phyloP scores from a whole-genome alignment of 1,284 basidiomycete species.

The Boletus hoseneyae region DNA sequence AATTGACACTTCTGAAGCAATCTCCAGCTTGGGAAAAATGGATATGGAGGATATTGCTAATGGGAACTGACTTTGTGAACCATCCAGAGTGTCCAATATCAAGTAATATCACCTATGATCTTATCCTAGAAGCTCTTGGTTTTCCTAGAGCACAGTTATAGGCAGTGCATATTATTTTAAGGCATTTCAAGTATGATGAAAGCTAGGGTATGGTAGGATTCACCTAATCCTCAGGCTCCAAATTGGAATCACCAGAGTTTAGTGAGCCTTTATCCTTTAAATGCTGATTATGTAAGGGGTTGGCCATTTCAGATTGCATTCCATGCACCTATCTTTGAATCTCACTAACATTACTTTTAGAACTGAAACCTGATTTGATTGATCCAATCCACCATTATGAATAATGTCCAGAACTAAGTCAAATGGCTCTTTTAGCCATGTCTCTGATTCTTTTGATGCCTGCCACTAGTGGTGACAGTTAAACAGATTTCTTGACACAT shows the following conservation, averaged over 20 bases:
- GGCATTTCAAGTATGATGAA: neutral
- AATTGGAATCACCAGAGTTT: neutral
- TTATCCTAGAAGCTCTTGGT: neutral
- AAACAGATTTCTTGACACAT: too few species aligned
- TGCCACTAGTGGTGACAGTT: too few species aligned
- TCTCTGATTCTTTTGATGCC: neutral
- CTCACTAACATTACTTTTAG: neutral
- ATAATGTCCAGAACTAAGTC: neutral
- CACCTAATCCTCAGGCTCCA: neutral
- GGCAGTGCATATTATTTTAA: neutral
- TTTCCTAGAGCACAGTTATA: neutral
- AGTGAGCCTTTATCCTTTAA: too few species aligned
- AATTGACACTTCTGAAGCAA: conserved; percentile 4
- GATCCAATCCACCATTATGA: neutral
- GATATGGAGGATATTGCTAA: too few species aligned
- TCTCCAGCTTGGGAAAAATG: conserved; percentile 4
- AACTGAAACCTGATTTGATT: neutral
- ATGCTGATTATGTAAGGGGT: neutral
- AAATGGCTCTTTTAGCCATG: conserved; percentile 6
- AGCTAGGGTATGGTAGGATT: neutral
- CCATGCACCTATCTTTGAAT: conserved; percentile 4
- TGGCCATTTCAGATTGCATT: too few species aligned
- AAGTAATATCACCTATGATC: neutral
- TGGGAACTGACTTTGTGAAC: neutral
- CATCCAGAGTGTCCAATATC: too few species aligned